These are phyloP conservation scores for Quillaja saponaria DNA, from an alignment of 306 rosid species.

Conservation along the genomic window DNA sequence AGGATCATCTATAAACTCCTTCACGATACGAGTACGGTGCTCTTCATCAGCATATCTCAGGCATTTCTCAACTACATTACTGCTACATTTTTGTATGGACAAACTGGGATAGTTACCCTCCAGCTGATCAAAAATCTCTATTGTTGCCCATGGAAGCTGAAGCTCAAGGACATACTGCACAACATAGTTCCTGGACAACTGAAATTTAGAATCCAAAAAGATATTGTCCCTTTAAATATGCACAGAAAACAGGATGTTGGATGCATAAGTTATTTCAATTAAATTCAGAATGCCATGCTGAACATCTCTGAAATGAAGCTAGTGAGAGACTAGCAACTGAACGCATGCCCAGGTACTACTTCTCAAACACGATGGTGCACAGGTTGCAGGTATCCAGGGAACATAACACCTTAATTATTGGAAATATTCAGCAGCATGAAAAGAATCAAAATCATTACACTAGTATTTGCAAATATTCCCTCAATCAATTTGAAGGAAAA, in stretches of 20 bases:
- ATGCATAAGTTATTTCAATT: no score
- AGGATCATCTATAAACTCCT: conserved; percentile 39
- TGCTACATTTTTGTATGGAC: conserved; percentile 57
- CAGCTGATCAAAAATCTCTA: conserved; percentile 38
- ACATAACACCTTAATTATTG: no score
- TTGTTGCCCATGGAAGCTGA: conserved; percentile 45
- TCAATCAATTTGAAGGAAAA: no score
- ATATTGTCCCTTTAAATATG: neutral
- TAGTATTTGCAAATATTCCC: no score
- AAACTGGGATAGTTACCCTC: conserved; percentile 50
- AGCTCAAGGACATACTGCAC: conserved; percentile 55
- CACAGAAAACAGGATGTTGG: neutral
- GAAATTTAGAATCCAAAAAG: conserved; percentile 8
- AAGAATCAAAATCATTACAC: no score
- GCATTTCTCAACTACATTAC: conserved; percentile 59
- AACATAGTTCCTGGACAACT: conserved; percentile 59
- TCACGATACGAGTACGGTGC: conserved; percentile 19
- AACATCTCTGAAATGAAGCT: no score
- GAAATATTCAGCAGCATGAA: no score
- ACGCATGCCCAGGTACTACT: no score
- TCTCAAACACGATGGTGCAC: no score
- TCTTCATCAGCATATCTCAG: conserved; percentile 40
- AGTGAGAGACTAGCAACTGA: no score
- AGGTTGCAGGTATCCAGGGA: no score
- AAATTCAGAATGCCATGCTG: no score